Evolutionary conservation across 1,284 basidiomycete genomes (phyloP).

Genomic region (Exobasidium rhododendri): DNA sequence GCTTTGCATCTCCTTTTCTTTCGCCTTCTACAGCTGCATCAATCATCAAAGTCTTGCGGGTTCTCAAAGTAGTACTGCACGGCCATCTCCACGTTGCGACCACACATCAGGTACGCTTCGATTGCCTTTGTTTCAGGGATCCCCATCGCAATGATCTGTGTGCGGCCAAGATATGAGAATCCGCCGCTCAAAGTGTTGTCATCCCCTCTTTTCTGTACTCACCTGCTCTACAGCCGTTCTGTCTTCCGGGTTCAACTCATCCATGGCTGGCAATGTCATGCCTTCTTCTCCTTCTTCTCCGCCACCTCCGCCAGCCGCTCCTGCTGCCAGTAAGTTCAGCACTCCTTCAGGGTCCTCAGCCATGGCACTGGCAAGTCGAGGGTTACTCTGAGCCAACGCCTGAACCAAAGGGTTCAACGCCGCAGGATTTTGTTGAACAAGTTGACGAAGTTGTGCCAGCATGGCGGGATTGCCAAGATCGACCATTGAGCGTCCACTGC

Average conservation of each 20-base stretch:
- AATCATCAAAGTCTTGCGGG: slow-evolving; percentile 42
- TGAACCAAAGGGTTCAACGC: slow-evolving; percentile 51
- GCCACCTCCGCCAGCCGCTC: slow-evolving; percentile 20
- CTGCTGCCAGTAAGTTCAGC: slow-evolving; percentile 41
- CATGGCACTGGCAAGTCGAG: slow-evolving; percentile 49
- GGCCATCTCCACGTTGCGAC: slow-evolving; percentile 53
- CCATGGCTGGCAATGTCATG: slow-evolving; percentile 29
- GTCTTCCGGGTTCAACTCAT: slow-evolving; percentile 44
- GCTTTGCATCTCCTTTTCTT: no score
- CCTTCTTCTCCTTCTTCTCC: slow-evolving; percentile 34
- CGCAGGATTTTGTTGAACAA: slow-evolving; percentile 51
- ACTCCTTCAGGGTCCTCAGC: slow-evolving; percentile 50
- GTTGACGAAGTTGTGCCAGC: slow-evolving; percentile 46
- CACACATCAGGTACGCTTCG: slow-evolving; percentile 52
- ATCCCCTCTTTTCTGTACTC: slow-evolving; percentile 6
- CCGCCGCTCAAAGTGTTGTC: background rate
- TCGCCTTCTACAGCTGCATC: no score
- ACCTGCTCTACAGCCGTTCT: slow-evolving; percentile 40
- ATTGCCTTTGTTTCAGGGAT: slow-evolving; percentile 51
- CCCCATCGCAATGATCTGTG: slow-evolving; percentile 48
- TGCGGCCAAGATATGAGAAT: background rate
- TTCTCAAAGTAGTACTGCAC: slow-evolving; percentile 54
- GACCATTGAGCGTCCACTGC: slow-evolving; percentile 41
- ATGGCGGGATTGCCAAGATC: slow-evolving; percentile 52
- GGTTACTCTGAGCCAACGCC: slow-evolving; percentile 52